Conservation (phyloP, 2,329 filamentous ascomycete species). For the Byssoonygena ceratinophila region DNA sequence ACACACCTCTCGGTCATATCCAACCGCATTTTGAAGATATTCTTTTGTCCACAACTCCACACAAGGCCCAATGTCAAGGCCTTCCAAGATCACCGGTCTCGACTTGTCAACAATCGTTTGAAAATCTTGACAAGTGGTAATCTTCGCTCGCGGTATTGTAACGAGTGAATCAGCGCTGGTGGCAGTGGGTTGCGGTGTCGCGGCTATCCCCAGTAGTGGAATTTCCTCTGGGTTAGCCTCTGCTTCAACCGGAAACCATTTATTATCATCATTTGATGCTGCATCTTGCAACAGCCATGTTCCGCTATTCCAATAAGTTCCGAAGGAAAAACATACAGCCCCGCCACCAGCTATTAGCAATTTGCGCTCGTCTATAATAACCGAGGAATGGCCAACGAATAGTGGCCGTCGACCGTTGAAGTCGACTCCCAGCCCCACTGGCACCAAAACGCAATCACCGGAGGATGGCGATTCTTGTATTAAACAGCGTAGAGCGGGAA, state of each 20-base stretch:
- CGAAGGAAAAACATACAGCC: slow-evolving; percentile 83
- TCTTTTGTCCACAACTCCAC: slow-evolving; percentile 55
- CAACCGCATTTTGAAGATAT: slow-evolving; percentile 56
- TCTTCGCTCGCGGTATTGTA: slow-evolving; percentile 43
- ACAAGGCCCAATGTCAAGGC: slow-evolving; percentile 57
- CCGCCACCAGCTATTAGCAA: slow-evolving; percentile 65
- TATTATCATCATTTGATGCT: slow-evolving; percentile 20
- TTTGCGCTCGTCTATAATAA: slow-evolving; percentile 38
- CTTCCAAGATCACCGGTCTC: slow-evolving; percentile 56
- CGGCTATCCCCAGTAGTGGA: slow-evolving; percentile 7
- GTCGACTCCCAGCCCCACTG: slow-evolving; percentile 12
- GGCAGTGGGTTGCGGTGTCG: slow-evolving; percentile 3
- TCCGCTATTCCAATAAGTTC: slow-evolving; percentile 67
- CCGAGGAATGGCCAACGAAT: slow-evolving; percentile 56
- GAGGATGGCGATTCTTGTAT: slow-evolving; percentile 5
- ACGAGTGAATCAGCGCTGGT: slow-evolving; percentile 17
- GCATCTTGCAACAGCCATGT: slow-evolving; percentile 40
- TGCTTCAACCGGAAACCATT: slow-evolving; percentile 27
- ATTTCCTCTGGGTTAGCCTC: slow-evolving; percentile 14
- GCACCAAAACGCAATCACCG: slow-evolving; percentile 18
- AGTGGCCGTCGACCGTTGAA: slow-evolving; percentile 48
- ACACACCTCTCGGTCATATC: slow-evolving; percentile 48
- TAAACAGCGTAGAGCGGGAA: slow-evolving; percentile 14
- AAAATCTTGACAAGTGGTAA: slow-evolving; percentile 51
- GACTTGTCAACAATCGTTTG: slow-evolving; percentile 46